Base-by-base conservation (phyloP, 495 filamentous ascomycete species). In the Poronia punctata region DNA sequence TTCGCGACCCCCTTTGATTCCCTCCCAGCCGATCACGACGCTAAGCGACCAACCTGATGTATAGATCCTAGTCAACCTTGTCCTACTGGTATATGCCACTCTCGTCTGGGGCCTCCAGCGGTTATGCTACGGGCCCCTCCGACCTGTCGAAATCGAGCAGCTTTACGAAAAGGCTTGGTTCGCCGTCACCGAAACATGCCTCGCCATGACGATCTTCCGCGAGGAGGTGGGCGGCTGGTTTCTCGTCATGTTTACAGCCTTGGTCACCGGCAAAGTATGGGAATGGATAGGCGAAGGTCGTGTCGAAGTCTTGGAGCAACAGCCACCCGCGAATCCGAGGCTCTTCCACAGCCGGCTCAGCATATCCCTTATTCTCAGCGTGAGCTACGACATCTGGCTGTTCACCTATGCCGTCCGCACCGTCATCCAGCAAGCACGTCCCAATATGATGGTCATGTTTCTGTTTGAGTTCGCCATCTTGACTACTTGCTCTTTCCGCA, bases 391-490 rank as follows among this genome's bases (percentile, higher is more conserved):
- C 60, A 54, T 75, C 17, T 82, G 73, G 48, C 76, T 98, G 65
- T 70, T 96, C 43, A 69, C 65, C 17, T 95, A 96, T 55, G 82
- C 82, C 45, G 66, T 94, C 50, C 71, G 78, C 7, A 85, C 83
- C 2, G 88, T 98, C 18, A 78, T 95, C 14, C 75, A 83, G 30
- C 79, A 88, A 45, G 85, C 92, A 0, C 78, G 85, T 14, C 88
- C 92, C 0, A 88, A 92, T 38, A 96, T 98, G 86, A 98, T 98
- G 93, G 86, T 98, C 40, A 97, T 97, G 88, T 98, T 98, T 55
- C 80, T 88, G 12, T 97, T 98, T 52, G 92, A 98, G 59, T 98
- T 97, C 51, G 88, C 88, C 9, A 78, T 98, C 43, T 63, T 97
- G 43, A 68, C 78, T 3, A 80, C 93, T 8, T 77, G 79, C 20